Percentiles rank a stretch among this genome's conserved stretches.
Conservation (phyloP, 2,329 filamentous ascomycete species). For the Pseudogymnoascus verrucosus region DNA sequence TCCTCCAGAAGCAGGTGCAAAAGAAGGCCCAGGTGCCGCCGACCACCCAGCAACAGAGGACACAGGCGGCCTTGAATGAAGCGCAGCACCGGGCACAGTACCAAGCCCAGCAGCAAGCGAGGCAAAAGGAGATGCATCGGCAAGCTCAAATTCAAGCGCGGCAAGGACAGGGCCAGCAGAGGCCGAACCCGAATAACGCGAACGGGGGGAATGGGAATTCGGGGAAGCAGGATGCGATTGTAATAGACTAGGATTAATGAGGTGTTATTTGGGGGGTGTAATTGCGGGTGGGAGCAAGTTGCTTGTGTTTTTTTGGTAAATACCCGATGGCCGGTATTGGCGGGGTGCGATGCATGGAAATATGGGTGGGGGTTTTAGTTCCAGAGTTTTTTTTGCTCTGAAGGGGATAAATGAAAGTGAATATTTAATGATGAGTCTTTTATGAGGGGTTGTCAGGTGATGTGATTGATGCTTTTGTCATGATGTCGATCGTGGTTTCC, state of each 20-base stretch:
- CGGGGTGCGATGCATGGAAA: slow-evolving; percentile 2
- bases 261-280: neutral
- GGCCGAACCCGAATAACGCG: neutral
- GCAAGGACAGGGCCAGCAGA: neutral
- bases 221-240: slow-evolving; percentile 2
- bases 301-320: neutral
- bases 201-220: neutral
- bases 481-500: neutral
- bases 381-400: slow-evolving; percentile 3
- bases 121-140: slow-evolving; percentile 2
- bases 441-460: neutral
- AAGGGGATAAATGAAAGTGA: neutral
- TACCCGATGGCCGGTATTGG: slow-evolving; percentile 6
- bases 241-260: slow-evolving; percentile 7
- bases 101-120: neutral
- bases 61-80: neutral
- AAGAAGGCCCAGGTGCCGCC: neutral
- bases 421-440: neutral
- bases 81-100: neutral
- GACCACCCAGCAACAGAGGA: neutral
- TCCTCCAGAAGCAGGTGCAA: neutral
- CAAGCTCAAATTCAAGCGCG: neutral
- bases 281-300: neutral
- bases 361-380: slow-evolving; percentile 6
- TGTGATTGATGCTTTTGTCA: neutral